phyloP scores from a whole-genome alignment of 2,329 filamentous ascomycete species.

The Colletotrichum spinosum region DNA sequence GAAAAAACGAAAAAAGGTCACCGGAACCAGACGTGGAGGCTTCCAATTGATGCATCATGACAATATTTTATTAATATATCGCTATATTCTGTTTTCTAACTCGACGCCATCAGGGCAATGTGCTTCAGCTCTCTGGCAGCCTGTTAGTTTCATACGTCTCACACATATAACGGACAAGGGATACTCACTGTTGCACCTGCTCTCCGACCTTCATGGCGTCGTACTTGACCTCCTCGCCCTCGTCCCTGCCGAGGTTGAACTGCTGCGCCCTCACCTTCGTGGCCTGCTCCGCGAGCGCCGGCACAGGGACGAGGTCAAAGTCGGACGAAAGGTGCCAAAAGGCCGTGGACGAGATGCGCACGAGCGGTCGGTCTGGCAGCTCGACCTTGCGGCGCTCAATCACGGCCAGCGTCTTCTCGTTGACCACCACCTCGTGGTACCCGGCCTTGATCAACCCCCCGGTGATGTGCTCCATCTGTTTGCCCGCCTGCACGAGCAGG shows the following conservation, averaged over 20 bases:
- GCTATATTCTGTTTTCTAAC: slow-evolving; percentile 8
- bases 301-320: slow-evolving; percentile 64
- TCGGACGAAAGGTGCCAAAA: slow-evolving; percentile 72
- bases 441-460: slow-evolving; percentile 72
- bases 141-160: slow-evolving; percentile 5
- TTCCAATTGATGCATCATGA: slow-evolving; percentile 13
- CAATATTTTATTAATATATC: slow-evolving; percentile 22
- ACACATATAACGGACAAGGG: not conserved
- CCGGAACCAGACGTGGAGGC: not conserved
- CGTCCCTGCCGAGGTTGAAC: slow-evolving; percentile 62
- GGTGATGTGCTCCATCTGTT: slow-evolving; percentile 72
- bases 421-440: slow-evolving; percentile 72
- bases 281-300: slow-evolving; percentile 58
- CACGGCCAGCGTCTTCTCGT: slow-evolving; percentile 60
- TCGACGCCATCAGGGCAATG: slow-evolving; percentile 61
- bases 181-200: slow-evolving; percentile 66
- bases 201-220: slow-evolving; percentile 68
- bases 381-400: slow-evolving; percentile 56
- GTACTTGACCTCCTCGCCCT: slow-evolving; percentile 63
- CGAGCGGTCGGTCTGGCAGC: slow-evolving; percentile 60
- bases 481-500: slow-evolving; percentile 71
- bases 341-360: slow-evolving; percentile 70
- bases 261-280: slow-evolving; percentile 58
- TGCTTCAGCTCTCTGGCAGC: slow-evolving; percentile 61
- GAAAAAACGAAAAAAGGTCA: not conserved